Evolutionary conservation across 176 grass and related monocot species (phyloP), one percentile per base, ranked within the genome.

Genomic region (Cenchrus fungigraminus): DNA sequence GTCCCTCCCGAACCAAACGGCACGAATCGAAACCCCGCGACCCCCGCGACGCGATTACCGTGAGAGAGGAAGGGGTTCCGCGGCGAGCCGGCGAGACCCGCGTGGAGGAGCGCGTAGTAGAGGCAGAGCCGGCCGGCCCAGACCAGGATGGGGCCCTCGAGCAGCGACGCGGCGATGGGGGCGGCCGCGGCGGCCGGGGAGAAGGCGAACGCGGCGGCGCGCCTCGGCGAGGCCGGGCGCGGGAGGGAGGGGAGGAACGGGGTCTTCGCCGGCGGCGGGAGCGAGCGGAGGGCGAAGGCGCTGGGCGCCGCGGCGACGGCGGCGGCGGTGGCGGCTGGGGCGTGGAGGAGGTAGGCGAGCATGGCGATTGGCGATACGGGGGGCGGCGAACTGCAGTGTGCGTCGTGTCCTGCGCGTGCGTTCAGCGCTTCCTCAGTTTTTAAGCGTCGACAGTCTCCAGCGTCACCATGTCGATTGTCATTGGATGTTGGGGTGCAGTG

Each of bases 91-190:
- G 84, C 97, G 60, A 99, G 88, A 20, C 97, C 97, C 64, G 43
- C 53, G 78, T 92, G 94, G 53, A 99, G 83, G 71, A 99, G 91
- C 79, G 88, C 94, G 78, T 99, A 99, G 77, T 92, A 95, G 86
- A 99, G 66, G 86, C 91, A 99, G 58, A 99, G 86, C 28, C 94
- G 84, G 9, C 94, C 90, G 65, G 72, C 90, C 97, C 97, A 99
- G 68, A 94, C 83, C 74, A 99, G 86, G 40, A 92, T 88, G 65
- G 97, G 97, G 62, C 80, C 90, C 74, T 94, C 88, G 40, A 99
- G 82, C 76, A 99, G 84, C 80, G 94, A 94, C 29, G 97, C 90
- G 53, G 82, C 44, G 45, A 96, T 90, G 86, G 84, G 84, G 32
- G 54, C 86, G 54, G 15, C 89, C 20, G 65, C 83, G 47, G 58